Conservation (phyloP, 1,284 basidiomycete species). For the Leucocoprinus gongylophorus region DNA sequence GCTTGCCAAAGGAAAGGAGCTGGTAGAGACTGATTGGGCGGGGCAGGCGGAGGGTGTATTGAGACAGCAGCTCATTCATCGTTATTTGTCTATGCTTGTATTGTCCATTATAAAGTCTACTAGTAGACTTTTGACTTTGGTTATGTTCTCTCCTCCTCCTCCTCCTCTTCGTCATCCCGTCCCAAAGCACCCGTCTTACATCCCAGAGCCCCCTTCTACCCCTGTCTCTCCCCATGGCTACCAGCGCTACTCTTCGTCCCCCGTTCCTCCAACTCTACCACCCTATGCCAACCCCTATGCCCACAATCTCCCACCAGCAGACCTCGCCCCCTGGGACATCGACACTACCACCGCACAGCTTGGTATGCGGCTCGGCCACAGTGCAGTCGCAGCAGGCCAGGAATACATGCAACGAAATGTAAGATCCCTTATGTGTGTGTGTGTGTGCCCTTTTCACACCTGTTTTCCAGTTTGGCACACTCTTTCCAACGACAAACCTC, state of each 20-base stretch:
- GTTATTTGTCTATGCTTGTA: too few species aligned
- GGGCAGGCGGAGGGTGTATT: constrained; percentile 50
- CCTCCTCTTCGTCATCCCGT: constrained; percentile 85
- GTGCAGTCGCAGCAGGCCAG: constrained; percentile 88
- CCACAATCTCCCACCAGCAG: constrained; percentile 29
- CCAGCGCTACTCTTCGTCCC: constrained; percentile 66
- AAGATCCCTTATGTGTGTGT: too few species aligned
- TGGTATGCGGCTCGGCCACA: constrained; percentile 93
- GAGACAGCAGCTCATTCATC: constrained; percentile 42
- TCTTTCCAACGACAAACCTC: constrained; percentile 70
- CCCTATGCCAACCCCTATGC: constrained; percentile 34
- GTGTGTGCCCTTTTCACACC: neutral
- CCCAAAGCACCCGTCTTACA: constrained; percentile 83
- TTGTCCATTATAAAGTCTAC: too few species aligned
- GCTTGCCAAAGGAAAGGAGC: constrained; percentile 66
- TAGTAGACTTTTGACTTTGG: too few species aligned
- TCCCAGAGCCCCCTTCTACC: constrained; percentile 82
- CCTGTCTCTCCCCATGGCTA: constrained; percentile 72
- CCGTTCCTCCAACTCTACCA: constrained; percentile 33
- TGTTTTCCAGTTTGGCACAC: constrained; percentile 60
- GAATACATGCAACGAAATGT: constrained; percentile 96
- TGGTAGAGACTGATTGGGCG: constrained; percentile 61
- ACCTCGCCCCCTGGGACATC: constrained; percentile 68
- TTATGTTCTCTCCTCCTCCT: constrained; percentile 40
- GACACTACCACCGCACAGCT: constrained; percentile 94